Evolutionary conservation across 2,329 filamentous ascomycete species (phyloP).

Genomic region (Ophiostoma himal-ulmi): DNA sequence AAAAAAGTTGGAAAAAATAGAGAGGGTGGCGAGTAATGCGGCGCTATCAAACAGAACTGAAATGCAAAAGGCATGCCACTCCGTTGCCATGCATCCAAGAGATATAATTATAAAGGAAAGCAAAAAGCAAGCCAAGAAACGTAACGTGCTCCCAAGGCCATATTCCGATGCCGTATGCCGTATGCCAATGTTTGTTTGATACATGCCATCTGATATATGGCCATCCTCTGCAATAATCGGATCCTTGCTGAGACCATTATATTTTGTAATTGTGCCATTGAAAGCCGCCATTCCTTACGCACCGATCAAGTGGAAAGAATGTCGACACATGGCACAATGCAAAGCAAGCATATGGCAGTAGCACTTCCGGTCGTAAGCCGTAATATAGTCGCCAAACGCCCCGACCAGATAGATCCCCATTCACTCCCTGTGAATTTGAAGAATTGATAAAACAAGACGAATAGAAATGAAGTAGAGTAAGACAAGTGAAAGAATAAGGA

Average conservation of each 20-base stretch:
- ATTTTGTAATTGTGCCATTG: background rate
- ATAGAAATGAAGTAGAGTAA: constrained; percentile 5
- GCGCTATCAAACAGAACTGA: background rate
- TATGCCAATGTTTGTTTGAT: background rate
- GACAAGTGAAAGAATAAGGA: background rate
- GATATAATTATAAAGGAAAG: background rate
- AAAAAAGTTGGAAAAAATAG: background rate
- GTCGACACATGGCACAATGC: background rate
- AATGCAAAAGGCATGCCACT: background rate
- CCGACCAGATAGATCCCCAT: background rate
- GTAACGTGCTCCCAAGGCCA: background rate
- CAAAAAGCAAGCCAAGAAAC: background rate
- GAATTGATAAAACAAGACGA: constrained; percentile 18
- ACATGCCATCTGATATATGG: background rate
- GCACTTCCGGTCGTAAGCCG: background rate
- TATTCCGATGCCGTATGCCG: background rate
- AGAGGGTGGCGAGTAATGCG: background rate
- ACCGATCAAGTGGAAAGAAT: background rate
- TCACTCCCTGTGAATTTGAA: constrained; percentile 4
- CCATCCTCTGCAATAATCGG: background rate
- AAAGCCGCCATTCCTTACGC: background rate
- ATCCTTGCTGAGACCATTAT: background rate
- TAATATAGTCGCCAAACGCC: constrained; percentile 1
- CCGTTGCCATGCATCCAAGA: background rate
- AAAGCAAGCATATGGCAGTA: background rate